phyloP scores from a whole-genome alignment of 768 basidiomycete species.

The Agaricus sinodeliciosus region DNA sequence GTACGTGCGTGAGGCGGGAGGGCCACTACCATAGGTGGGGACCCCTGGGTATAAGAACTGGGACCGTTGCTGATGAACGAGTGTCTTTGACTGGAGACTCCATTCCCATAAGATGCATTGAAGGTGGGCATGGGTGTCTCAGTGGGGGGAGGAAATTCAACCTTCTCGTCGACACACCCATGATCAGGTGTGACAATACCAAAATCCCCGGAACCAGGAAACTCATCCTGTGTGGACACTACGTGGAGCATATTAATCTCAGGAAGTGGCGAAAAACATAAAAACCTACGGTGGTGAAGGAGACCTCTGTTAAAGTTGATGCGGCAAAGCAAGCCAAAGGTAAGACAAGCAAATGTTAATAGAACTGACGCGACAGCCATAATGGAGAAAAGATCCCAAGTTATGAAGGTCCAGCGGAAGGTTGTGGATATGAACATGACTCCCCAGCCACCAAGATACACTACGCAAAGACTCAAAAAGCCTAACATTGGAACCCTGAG shows the following conservation, averaged over 20 bases:
- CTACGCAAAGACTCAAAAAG: slow-evolving; percentile 54
- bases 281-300: slow-evolving; percentile 51
- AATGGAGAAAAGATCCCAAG: slow-evolving; percentile 69
- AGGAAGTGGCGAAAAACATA: not conserved
- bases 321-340: slow-evolving; percentile 61
- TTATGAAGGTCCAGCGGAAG: slow-evolving; percentile 71
- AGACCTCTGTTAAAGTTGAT: slow-evolving; percentile 77
- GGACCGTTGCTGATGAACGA: slow-evolving; percentile 30
- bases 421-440: slow-evolving; percentile 66
- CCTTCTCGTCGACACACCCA: slow-evolving; percentile 48
- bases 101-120: slow-evolving; percentile 34
- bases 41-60: slow-evolving; percentile 38
- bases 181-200: slow-evolving; percentile 17
- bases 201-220: slow-evolving; percentile 29
- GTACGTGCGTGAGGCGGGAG: slow-evolving; percentile 29
- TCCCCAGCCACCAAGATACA: slow-evolving; percentile 65
- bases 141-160: slow-evolving; percentile 52
- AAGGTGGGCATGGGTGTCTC: slow-evolving; percentile 51
- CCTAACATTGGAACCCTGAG: slow-evolving; percentile 47
- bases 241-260: not conserved
- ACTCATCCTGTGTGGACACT: slow-evolving; percentile 53
- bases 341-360: slow-evolving; percentile 46
- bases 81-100: slow-evolving; percentile 14
- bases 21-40: slow-evolving; percentile 15
- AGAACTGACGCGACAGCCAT: slow-evolving; percentile 53